Evolutionary conservation across 768 basidiomycete species (phyloP), one percentile per base, ranked within the genome.

Genomic region (Leccinum truebloodii): DNA sequence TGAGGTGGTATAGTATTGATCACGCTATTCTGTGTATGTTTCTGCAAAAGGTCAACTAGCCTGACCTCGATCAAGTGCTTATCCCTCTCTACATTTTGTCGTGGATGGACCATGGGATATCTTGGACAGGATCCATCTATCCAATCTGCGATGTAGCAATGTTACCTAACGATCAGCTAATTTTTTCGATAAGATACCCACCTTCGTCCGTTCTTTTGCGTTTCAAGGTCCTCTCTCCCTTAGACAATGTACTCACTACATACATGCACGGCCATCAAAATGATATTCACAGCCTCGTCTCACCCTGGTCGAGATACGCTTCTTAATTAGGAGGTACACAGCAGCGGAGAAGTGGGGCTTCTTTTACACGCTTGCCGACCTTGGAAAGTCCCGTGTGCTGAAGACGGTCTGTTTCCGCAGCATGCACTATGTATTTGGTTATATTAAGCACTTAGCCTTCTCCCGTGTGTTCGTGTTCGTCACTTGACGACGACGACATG

Each of bases 1-100:
- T 22, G 16, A 6, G 14, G 35, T 51, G 3, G 55, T 66, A 39
- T 70, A 55, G 55, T 12, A 18, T 18, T 39, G 1, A 20, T 13
- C 16, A 6, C 18, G 41, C 16, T 41, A 12, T 41, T 6, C 18
- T 41, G 4, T 41, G 41, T 41, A n/a, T n/a, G n/a, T 41, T 39
- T 41, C 41, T 41, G 39, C 39, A 41, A 10, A 3, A 41, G 37
- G 37, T 41, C 41, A 41, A 41, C 39, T 1, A n/a, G 9, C 41
- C 41, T n/a, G 41, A 39, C 7, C 14, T 35, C 14, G 14, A 35
- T 35, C 14, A 2, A n/a, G 41, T 5, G 9, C 18, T 41, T 41
- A n/a, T 14, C 41, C 41, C 34, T 14, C 14, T 41, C 18, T n/a
- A 13, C 12, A 48, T 48, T 12, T 24, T 6, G 22, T 14, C 10